Evolutionary conservation across 345 rosid genomes (phyloP).

Genomic region (Hibiscus trionum): DNA sequence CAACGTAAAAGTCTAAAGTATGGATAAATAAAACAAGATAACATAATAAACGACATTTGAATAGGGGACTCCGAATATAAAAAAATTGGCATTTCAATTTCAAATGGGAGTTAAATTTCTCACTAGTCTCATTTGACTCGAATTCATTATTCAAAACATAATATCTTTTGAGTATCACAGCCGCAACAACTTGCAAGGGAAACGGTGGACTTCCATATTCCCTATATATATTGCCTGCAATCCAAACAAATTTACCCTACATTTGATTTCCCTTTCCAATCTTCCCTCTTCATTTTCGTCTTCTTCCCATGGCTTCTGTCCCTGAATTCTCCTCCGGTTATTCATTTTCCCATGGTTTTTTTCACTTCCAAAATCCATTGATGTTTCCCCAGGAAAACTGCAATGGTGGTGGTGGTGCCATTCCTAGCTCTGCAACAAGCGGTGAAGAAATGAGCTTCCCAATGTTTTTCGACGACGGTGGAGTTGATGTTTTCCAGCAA

Average conservation of each 20-base stretch:
- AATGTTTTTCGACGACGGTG: conserved; percentile 1
- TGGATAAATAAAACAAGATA: too few species aligned
- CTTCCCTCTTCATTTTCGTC: neutral
- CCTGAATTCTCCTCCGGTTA: neutral
- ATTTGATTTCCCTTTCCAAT: neutral
- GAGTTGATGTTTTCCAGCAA: conserved; percentile 6
- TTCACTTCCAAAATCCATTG: conserved; percentile 1
- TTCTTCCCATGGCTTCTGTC: neutral
- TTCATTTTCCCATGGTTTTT: conserved; percentile 1
- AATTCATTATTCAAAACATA: neutral
- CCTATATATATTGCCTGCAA: neutral
- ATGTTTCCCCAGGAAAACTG: neutral
- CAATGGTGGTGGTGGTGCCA: neutral
- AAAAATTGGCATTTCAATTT: too few species aligned
- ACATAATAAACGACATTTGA: too few species aligned
- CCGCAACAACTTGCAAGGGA: neutral
- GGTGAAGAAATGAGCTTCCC: conserved; percentile 9
- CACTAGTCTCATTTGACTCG: too few species aligned
- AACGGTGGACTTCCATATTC: neutral
- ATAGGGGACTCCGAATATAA: too few species aligned
- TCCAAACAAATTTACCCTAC: neutral
- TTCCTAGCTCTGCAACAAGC: neutral
- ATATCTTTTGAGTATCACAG: neutral
- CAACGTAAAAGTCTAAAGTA: too few species aligned
- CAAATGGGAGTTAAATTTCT: too few species aligned